phyloP scores from a whole-genome alignment of 179 eudicot species.

The Beta corolliflora region DNA sequence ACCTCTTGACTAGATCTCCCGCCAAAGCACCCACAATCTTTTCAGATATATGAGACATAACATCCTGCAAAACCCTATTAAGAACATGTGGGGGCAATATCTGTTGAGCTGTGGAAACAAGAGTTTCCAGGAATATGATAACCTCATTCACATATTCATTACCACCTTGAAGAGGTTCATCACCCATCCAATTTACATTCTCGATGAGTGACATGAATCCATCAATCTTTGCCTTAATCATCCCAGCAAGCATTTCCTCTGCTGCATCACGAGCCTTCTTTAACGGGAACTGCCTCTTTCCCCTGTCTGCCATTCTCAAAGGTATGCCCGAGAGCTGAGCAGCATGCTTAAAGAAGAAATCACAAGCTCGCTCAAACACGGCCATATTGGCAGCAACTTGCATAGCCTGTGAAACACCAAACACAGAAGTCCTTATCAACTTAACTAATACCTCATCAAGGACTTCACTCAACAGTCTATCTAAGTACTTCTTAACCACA shows the following conservation, averaged over 20 bases:
- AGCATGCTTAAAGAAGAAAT: slow-evolving; percentile 89
- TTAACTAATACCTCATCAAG: slow-evolving; percentile 79
- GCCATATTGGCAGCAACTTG: slow-evolving; percentile 97
- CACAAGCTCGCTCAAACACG: slow-evolving; percentile 96
- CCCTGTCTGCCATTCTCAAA: slow-evolving; percentile 87
- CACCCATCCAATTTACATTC: slow-evolving; percentile 92
- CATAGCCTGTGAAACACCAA: slow-evolving; percentile 94
- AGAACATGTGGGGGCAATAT: slow-evolving; percentile 84
- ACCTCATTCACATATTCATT: slow-evolving; percentile 96
- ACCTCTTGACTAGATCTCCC: slow-evolving; percentile 84
- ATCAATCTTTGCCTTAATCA: slow-evolving; percentile 89
- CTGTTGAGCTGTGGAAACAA: slow-evolving; percentile 94
- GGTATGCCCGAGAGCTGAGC: slow-evolving; percentile 97
- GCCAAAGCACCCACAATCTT: slow-evolving; percentile 70
- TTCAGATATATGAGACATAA: slow-evolving; percentile 80
- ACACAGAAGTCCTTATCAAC: slow-evolving; percentile 56
- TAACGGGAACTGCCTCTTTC: slow-evolving; percentile 76
- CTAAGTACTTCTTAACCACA: slow-evolving; percentile 93
- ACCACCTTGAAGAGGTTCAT: slow-evolving; percentile 74
- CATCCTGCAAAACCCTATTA: slow-evolving; percentile 71
- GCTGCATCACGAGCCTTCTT: slow-evolving; percentile 87
- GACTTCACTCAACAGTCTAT: slow-evolving; percentile 78
- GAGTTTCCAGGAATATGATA: slow-evolving; percentile 79
- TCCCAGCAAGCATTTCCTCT: slow-evolving; percentile 79
- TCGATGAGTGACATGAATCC: slow-evolving; percentile 80